phyloP scores from a whole-genome alignment of 2,329 filamentous ascomycete genomes.

The Thelonectria discophora region DNA sequence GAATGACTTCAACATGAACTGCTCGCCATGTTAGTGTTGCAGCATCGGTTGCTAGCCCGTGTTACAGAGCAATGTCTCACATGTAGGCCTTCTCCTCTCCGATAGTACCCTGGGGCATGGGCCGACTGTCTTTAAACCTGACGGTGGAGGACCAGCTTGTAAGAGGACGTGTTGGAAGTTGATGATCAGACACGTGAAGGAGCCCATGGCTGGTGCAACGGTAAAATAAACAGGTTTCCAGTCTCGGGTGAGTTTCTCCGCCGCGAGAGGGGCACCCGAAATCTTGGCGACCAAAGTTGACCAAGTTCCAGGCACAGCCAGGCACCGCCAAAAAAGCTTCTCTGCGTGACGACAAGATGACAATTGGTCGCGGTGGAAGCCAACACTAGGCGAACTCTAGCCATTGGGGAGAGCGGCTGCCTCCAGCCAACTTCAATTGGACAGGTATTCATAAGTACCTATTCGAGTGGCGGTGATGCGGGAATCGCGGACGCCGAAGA shows the following conservation, averaged over 20 bases:
- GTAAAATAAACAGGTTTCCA: neutral
- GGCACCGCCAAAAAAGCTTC: too few relatives aligned
- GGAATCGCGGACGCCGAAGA: neutral
- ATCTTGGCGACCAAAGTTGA: neutral
- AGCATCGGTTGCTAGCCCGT: neutral
- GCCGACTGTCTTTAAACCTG: neutral
- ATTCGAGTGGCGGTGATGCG: neutral
- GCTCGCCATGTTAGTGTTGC: neutral
- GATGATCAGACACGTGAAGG: constrained; percentile 3
- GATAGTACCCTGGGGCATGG: neutral
- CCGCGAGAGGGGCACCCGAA: neutral
- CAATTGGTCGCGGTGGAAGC: neutral
- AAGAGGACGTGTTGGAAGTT: constrained; percentile 13
- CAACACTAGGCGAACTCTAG: neutral
- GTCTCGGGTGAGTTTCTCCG: neutral
- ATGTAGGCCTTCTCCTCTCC: neutral
- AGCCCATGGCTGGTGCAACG: constrained; percentile 3
- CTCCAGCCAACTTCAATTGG: neutral
- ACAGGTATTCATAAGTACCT: too few relatives aligned
- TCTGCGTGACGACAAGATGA: neutral
- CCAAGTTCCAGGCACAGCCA: neutral
- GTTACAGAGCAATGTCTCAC: constrained; percentile 1
- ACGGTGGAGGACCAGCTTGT: constrained; percentile 8
- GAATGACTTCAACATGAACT: neutral
- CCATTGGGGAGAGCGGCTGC: neutral